These are phyloP conservation scores for Picochlorum sp. DNA, from an alignment of 139 green algal genomes.

Conservation along the genomic window DNA sequence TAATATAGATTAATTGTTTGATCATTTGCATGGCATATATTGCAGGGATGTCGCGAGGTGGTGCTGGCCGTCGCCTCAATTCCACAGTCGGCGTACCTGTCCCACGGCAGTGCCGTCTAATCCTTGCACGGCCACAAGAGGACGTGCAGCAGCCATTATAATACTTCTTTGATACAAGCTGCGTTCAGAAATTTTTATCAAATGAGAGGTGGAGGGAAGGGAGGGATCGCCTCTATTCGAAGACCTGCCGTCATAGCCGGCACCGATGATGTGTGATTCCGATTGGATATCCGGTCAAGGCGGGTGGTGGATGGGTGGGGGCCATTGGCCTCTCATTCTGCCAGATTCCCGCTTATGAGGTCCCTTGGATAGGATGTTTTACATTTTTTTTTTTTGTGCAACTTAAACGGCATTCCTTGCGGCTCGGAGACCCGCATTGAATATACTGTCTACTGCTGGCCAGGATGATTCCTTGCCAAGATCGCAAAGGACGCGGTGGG, in stretches of 20 bases:
- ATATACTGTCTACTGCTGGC: constrained; percentile 52
- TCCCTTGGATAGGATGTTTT: too few species aligned
- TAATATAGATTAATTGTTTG: constrained; percentile 4
- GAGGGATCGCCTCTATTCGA: neutral
- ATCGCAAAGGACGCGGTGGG: constrained; percentile 79
- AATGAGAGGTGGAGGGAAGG: neutral
- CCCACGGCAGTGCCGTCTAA: constrained; percentile 28
- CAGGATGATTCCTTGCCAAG: constrained; percentile 58
- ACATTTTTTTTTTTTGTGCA: too few species aligned
- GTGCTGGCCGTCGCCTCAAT: neutral
- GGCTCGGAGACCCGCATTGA: constrained; percentile 39
- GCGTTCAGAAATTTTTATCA: neutral
- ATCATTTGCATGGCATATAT: neutral
- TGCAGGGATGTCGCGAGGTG: too few species aligned
- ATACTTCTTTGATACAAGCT: constrained; percentile 1
- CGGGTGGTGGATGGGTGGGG: too few species aligned
- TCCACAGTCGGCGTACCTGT: constrained; percentile 7
- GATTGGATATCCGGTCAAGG: too few species aligned
- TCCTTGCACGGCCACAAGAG: constrained; percentile 78
- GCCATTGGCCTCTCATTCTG: too few species aligned
- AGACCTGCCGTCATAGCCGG: neutral
- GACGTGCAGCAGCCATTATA: constrained; percentile 63
- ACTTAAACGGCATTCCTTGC: constrained; percentile 29
- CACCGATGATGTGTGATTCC: too few species aligned
- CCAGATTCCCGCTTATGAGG: too few species aligned